Evolutionary conservation across 108 stramenopile genomes (phyloP).

Genomic region (Cyclotella cryptica): DNA sequence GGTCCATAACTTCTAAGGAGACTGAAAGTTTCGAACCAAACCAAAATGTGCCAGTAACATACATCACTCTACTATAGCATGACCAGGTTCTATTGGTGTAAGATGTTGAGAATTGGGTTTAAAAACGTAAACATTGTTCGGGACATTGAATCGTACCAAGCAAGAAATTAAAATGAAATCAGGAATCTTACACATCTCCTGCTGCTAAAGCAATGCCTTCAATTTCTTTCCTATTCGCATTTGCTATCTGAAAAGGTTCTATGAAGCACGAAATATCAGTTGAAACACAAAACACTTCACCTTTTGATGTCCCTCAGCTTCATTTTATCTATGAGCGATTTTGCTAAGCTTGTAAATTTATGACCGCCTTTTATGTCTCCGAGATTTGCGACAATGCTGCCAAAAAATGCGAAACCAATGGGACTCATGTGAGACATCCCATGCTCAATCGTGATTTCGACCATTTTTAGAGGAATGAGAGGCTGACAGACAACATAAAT

Average conservation of each 20-base stretch:
- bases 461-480: neutral
- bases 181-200: neutral
- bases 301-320: neutral
- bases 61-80: too few relatives aligned
- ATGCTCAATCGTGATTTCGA: constrained; percentile 1
- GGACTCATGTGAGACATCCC: constrained; percentile 17
- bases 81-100: too few relatives aligned
- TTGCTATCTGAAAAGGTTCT: constrained; percentile 7
- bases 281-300: constrained; percentile 4
- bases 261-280: neutral
- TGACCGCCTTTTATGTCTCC: constrained; percentile 6
- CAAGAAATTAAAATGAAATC: neutral
- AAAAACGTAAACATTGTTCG: neutral
- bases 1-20: too few relatives aligned
- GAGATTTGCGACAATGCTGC: neutral
- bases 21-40: too few relatives aligned
- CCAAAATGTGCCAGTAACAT: too few relatives aligned
- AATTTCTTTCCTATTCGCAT: neutral
- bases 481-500: neutral
- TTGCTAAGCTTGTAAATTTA: constrained; percentile 17
- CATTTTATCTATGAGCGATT: constrained; percentile 1
- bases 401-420: constrained; percentile 17
- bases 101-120: neutral
- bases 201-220: neutral
- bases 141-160: neutral